These are phyloP conservation scores for Termitomyces bulborhizus DNA, from an alignment of 768 basidiomycete species.

Conservation along the genomic window DNA sequence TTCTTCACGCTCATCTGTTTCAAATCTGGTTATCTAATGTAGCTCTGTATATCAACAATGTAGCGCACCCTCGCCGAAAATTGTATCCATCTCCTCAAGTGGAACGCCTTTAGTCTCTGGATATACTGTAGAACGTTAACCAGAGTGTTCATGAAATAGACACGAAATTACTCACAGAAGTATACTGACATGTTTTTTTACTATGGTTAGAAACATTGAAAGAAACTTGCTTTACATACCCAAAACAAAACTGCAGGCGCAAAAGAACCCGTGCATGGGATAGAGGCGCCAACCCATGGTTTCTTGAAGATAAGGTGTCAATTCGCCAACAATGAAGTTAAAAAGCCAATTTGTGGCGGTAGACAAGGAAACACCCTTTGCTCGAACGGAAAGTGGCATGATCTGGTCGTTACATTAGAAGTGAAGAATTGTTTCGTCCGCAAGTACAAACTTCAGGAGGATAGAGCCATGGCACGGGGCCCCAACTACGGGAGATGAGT, in stretches of 20 bases:
- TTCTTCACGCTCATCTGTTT: constrained; percentile 42
- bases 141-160: neutral
- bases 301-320: constrained; percentile 84
- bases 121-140: constrained; percentile 45
- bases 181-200: constrained; percentile 68
- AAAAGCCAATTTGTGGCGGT: constrained; percentile 89
- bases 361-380: constrained; percentile 93
- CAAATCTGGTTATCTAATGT: neutral
- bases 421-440: neutral
- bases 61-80: constrained; percentile 78
- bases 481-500: constrained; percentile 48
- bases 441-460: constrained; percentile 62
- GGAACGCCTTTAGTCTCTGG: constrained; percentile 86
- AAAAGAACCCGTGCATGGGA: constrained; percentile 95
- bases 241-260: constrained; percentile 77
- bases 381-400: constrained; percentile 83
- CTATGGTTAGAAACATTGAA: constrained; percentile 23
- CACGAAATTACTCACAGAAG: neutral
- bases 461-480: constrained; percentile 84
- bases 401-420: constrained; percentile 43
- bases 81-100: constrained; percentile 85
- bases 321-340: constrained; percentile 86
- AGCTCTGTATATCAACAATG: neutral
- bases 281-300: constrained; percentile 87
- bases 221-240: constrained; percentile 32